phyloP scores from a whole-genome alignment of 805 yeast genomes.

The Cyberlindnera amylophila region DNA sequence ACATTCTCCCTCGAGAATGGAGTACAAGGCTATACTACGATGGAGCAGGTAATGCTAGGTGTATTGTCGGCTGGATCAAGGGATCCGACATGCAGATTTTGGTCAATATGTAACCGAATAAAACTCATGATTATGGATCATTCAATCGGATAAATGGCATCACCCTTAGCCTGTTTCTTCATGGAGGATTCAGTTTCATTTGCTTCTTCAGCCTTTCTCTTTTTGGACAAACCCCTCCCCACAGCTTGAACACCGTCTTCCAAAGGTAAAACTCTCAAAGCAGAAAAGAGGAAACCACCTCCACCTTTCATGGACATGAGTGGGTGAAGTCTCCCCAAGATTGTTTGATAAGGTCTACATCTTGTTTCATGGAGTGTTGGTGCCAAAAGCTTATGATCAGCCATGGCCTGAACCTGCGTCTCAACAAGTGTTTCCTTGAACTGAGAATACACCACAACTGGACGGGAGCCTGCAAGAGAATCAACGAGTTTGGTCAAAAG shows the following conservation, averaged over 20 bases:
- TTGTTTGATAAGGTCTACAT: constrained; percentile 85
- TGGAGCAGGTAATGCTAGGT: constrained; percentile 47
- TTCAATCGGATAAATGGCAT: background rate
- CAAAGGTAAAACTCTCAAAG: constrained; percentile 72
- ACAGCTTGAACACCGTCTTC: constrained; percentile 66
- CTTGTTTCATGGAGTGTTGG: constrained; percentile 80
- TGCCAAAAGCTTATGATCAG: constrained; percentile 70
- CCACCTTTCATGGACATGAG: constrained; percentile 89
- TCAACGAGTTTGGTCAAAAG: constrained; percentile 60
- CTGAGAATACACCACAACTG: constrained; percentile 78
- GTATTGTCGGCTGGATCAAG: constrained; percentile 59
- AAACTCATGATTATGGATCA: background rate
- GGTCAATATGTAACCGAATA: background rate
- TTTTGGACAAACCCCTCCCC: constrained; percentile 49
- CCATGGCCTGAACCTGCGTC: constrained; percentile 61
- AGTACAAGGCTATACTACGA: constrained; percentile 45
- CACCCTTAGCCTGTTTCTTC: constrained; percentile 5
- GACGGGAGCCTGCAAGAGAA: constrained; percentile 78
- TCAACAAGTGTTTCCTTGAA: constrained; percentile 77
- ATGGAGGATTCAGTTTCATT: constrained; percentile 9
- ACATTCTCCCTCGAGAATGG: constrained; percentile 40
- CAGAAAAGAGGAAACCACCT: constrained; percentile 84
- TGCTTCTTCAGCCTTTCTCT: constrained; percentile 28
- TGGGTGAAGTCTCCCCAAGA: constrained; percentile 93
- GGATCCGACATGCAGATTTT: constrained; percentile 19